These are phyloP conservation scores for Xylaria polymorpha DNA, from an alignment of 2,329 filamentous ascomycete species.

Conservation along the genomic window DNA sequence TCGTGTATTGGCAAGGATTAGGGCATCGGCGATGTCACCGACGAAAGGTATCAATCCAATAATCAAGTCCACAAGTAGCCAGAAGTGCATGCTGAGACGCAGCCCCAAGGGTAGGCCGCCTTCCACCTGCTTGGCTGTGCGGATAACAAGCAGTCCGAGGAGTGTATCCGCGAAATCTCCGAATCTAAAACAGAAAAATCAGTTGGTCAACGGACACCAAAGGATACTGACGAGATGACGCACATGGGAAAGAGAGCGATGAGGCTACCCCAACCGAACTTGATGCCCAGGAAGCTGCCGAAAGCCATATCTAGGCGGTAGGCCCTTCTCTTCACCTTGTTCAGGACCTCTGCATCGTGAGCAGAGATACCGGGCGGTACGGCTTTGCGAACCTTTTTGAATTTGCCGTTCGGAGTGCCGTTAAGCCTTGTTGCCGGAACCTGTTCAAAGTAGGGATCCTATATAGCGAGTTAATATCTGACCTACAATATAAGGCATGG, in stretches of 20 bases:
- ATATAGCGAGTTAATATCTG: conserved; percentile 49
- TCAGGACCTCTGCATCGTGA: conserved; percentile 84
- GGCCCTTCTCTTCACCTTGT: conserved; percentile 84
- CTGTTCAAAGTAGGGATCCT: conserved; percentile 93
- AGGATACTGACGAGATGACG: conserved; percentile 54
- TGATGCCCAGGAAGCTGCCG: conserved; percentile 82
- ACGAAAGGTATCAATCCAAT: conserved; percentile 80
- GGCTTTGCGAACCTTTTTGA: conserved; percentile 86
- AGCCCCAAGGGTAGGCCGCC: conserved; percentile 75
- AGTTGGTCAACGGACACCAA: conserved; percentile 33
- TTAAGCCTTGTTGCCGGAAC: conserved; percentile 78
- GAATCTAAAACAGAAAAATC: conserved; percentile 59
- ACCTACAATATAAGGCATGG: conserved; percentile 33
- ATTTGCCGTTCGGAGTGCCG: conserved; percentile 73
- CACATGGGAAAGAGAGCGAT: conserved; percentile 86
- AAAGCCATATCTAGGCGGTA: conserved; percentile 87
- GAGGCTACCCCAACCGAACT: conserved; percentile 89
- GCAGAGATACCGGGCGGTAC: conserved; percentile 84
- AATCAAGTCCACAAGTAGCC: conserved; percentile 79
- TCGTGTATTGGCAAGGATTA: conserved; percentile 79
- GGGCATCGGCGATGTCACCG: conserved; percentile 79
- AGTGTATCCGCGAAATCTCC: conserved; percentile 81
- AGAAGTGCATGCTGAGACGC: conserved; percentile 79
- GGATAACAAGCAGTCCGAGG: conserved; percentile 80
- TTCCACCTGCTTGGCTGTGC: conserved; percentile 77